Conservation (phyloP, 2,329 filamentous ascomycete genomes). For the Colletotrichum simmondsii region DNA sequence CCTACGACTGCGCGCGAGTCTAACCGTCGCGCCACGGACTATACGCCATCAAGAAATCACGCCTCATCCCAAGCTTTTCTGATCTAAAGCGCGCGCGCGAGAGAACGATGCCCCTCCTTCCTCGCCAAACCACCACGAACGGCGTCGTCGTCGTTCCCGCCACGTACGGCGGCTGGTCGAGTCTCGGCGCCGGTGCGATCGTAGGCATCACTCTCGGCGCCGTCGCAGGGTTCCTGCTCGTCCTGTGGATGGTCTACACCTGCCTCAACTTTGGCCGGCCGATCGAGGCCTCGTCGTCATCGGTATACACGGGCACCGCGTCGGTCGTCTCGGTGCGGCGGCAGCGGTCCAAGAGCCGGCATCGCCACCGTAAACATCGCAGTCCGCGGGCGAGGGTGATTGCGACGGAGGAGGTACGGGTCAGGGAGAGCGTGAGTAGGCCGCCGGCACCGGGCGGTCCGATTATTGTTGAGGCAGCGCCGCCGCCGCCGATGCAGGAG, state of each 20-base stretch:
- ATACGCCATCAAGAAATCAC: constrained; percentile 4
- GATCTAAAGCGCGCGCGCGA: neutral
- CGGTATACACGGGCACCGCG: constrained; percentile 36
- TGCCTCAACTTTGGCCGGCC: constrained; percentile 56
- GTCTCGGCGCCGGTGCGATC: constrained; percentile 52
- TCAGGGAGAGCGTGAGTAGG: constrained; percentile 35
- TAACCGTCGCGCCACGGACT: neutral
- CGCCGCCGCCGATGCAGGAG: constrained; percentile 36
- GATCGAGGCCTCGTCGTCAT: constrained; percentile 35
- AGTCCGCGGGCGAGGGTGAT: constrained; percentile 35
- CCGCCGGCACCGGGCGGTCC: constrained; percentile 12
- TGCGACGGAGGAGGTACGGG: constrained; percentile 44
- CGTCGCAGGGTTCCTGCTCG: constrained; percentile 61
- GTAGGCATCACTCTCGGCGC: constrained; percentile 58
- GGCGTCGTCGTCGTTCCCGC: constrained; percentile 47
- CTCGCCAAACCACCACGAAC: constrained; percentile 28
- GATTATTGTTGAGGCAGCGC: constrained; percentile 41
- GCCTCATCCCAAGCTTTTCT: neutral
- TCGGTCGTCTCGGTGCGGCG: constrained; percentile 37
- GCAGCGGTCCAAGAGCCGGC: constrained; percentile 28
- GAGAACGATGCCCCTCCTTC: constrained; percentile 19
- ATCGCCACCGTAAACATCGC: constrained; percentile 24
- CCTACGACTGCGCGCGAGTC: constrained; percentile 7
- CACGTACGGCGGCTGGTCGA: constrained; percentile 46
- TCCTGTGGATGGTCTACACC: constrained; percentile 63